Percentiles rank a stretch among this genome's conserved stretches.
These are phyloP conservation scores for Eudorina sp. DNA, from an alignment of 139 green algal genomes.

Conservation along the genomic window DNA sequence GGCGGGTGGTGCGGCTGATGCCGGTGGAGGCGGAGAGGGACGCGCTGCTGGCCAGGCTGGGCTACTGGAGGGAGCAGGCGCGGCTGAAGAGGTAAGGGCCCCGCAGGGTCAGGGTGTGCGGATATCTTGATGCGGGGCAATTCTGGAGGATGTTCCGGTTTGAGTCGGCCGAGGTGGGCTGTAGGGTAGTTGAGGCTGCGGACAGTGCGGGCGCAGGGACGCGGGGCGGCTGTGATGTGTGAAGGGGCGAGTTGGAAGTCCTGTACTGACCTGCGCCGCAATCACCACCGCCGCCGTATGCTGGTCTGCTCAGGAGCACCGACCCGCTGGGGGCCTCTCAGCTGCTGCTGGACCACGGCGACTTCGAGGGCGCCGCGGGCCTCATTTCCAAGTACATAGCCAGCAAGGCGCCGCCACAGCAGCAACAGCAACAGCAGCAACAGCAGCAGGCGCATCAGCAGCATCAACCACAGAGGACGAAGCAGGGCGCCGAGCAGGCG, in stretches of 20 bases:
- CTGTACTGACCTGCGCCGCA: too few relatives aligned
- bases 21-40: slow-evolving; percentile 23
- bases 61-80: slow-evolving; percentile 31
- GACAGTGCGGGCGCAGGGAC: too few relatives aligned
- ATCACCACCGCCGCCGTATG: too few relatives aligned
- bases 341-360: slow-evolving; percentile 33
- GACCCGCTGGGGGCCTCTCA: slow-evolving; percentile 9
- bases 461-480: neutral
- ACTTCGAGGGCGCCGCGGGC: neutral
- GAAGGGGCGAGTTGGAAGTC: neutral
- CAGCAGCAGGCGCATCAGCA: neutral
- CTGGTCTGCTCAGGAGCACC: too few relatives aligned
- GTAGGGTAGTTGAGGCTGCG: too few relatives aligned
- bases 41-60: neutral
- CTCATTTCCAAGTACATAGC: neutral
- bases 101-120: too few relatives aligned
- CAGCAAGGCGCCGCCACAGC: neutral
- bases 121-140: neutral
- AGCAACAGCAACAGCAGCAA: neutral
- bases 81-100: slow-evolving; percentile 25
- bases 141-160: too few relatives aligned
- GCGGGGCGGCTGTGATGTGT: neutral
- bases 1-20: slow-evolving; percentile 5
- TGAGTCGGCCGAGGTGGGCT: too few relatives aligned
- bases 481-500: neutral